A percentile compares a stretch with the other conserved stretches of the same genome.
Evolutionary conservation across 2,329 filamentous ascomycete species (phyloP).

Genomic region (Tympanopsis confertula): DNA sequence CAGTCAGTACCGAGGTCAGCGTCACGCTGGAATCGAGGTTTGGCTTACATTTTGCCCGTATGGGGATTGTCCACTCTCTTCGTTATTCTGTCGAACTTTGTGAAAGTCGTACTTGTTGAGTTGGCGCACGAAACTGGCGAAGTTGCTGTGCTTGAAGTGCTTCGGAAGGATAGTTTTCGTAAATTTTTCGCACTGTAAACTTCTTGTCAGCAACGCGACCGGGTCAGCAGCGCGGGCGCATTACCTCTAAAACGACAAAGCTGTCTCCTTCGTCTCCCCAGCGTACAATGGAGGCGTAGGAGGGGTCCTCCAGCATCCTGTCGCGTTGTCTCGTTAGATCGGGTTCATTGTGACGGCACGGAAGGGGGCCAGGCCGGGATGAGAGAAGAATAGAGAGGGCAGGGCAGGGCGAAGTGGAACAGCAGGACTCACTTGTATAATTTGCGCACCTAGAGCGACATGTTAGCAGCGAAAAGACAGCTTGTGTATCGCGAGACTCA

Average conservation of each 20-base stretch:
- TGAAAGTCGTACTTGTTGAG: slow-evolving; percentile 98
- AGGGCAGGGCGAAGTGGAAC: slow-evolving; percentile 3
- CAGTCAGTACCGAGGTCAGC: neutral
- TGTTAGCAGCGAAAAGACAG: slow-evolving; percentile 6
- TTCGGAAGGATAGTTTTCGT: slow-evolving; percentile 94
- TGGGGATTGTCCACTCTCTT: slow-evolving; percentile 70
- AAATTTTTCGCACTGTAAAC: slow-evolving; percentile 80
- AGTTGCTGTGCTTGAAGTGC: slow-evolving; percentile 98
- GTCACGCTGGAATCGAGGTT: slow-evolving; percentile 7
- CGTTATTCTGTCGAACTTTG: slow-evolving; percentile 86
- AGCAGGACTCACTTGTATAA: slow-evolving; percentile 72
- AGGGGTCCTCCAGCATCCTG: slow-evolving; percentile 93
- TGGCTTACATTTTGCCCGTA: slow-evolving; percentile 65
- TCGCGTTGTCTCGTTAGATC: slow-evolving; percentile 12
- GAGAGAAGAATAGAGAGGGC: slow-evolving; percentile 3
- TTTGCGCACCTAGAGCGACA: slow-evolving; percentile 68
- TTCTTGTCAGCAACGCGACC: slow-evolving; percentile 4
- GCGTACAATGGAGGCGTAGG: slow-evolving; percentile 82
- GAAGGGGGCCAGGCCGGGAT: slow-evolving; percentile 4
- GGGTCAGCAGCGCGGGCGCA: slow-evolving; percentile 7
- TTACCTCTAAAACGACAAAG: slow-evolving; percentile 92
- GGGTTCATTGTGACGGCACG: no score
- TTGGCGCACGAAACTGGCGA: slow-evolving; percentile 90
- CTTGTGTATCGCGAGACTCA: slow-evolving; percentile 35
- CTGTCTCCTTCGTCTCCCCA: slow-evolving; percentile 94